Percentiles rank a stretch among this genome's conserved stretches.
Evolutionary conservation across 495 filamentous ascomycete species (phyloP).

Genomic region (Podospora tetraspora): DNA sequence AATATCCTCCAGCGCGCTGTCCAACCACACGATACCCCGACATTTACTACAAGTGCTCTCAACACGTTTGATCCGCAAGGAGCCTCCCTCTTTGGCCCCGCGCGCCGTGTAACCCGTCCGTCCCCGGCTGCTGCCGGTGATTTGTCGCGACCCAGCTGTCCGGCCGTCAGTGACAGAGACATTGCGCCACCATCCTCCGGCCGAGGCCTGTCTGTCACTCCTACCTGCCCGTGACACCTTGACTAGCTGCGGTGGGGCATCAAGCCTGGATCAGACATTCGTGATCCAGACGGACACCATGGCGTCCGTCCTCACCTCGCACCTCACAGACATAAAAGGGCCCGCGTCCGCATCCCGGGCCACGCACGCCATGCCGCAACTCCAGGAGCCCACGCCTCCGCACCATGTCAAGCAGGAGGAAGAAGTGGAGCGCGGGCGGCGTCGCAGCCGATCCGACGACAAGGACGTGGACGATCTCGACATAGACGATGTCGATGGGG

Average conservation of each 20-base stretch:
- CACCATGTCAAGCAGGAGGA: constrained; percentile 41
- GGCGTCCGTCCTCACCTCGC: constrained; percentile 44
- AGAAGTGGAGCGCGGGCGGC: constrained; percentile 42
- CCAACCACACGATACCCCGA: neutral
- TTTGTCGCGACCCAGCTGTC: constrained; percentile 18
- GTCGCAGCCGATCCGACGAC: constrained; percentile 42
- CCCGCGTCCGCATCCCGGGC: constrained; percentile 31
- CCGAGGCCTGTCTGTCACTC: constrained; percentile 6
- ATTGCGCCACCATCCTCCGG: constrained; percentile 13
- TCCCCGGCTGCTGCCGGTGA: constrained; percentile 18
- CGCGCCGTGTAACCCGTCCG: constrained; percentile 10
- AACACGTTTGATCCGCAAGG: constrained; percentile 1
- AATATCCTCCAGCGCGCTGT: neutral
- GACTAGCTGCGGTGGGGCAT: constrained; percentile 13
- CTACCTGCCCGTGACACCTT: constrained; percentile 20
- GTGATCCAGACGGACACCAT: constrained; percentile 33
- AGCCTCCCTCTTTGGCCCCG: neutral
- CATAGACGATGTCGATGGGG: constrained; percentile 34
- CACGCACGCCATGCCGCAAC: constrained; percentile 38
- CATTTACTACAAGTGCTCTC: neutral
- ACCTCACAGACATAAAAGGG: constrained; percentile 37
- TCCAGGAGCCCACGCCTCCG: constrained; percentile 39
- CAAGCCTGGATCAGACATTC: constrained; percentile 15
- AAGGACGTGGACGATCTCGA: constrained; percentile 40
- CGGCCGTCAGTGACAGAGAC: constrained; percentile 15